These are phyloP conservation scores for Gossypium bickii DNA, from an alignment of 345 rosid genomes.

Conservation along the genomic window DNA sequence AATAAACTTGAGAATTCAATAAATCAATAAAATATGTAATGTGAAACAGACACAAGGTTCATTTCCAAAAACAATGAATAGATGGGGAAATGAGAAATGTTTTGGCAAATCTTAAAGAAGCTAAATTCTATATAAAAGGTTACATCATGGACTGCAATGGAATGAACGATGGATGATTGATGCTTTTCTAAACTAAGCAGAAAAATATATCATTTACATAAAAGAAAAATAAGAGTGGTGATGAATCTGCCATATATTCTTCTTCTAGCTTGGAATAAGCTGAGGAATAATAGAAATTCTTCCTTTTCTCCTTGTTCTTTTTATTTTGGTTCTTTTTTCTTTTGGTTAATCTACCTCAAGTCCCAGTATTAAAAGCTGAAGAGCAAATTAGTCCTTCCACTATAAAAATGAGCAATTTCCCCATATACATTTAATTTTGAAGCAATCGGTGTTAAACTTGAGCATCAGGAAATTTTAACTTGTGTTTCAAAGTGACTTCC, in stretches of 20 bases:
- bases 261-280: not conserved
- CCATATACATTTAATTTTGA: too few species aligned
- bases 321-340: too few species aligned
- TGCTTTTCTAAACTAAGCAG: not conserved
- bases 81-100: not conserved
- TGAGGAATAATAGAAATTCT: not conserved
- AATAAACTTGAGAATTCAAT: slow-evolving; percentile 8
- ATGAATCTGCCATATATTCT: not conserved
- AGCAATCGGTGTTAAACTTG: too few species aligned
- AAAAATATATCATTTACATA: not conserved
- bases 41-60: not conserved
- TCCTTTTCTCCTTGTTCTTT: not conserved
- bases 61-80: not conserved
- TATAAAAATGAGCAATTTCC: too few species aligned
- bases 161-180: slow-evolving; percentile 1
- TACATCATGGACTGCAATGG: not conserved
- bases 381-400: too few species aligned
- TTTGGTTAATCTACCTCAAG: too few species aligned
- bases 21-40: not conserved
- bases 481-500: too few species aligned
- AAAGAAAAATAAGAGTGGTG: not conserved
- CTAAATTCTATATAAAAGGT: not conserved
- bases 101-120: not conserved
- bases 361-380: too few species aligned
- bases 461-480: too few species aligned